Evolutionary conservation across 202 grass and related monocot genomes (phyloP), one percentile per base, ranked within the genome.

Genomic region (Schoenoplectus triqueter): DNA sequence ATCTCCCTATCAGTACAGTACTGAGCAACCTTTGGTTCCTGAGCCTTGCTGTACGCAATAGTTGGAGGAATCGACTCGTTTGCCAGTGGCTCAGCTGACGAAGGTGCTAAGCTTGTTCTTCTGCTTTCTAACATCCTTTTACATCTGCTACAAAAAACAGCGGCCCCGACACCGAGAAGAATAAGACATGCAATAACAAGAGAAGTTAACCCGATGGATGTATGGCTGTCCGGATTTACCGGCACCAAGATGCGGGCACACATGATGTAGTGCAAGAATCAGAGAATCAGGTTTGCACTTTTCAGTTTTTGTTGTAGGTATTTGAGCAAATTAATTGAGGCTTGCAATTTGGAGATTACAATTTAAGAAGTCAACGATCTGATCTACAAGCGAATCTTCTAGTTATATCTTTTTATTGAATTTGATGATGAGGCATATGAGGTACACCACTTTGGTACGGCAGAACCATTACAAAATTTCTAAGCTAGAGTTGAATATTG

Each of bases 401-500:
- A 4, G 56, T 59, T 59, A 15, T 14, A 59, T n/a, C 9, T 56
- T 62, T 62, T 62, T 62, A 62, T 62, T 4, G 4, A 65, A 65
- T 65, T 31, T 31, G 31, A 66, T 13, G 64, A 66, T 39, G 40
- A 66, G 21, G 3, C 1, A 66, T 66, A 21, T 39, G 9, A 66
- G 11, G 64, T 66, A 66, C 10, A 66, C 22, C 18, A 5, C 64
- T 40, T 66, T 8, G 19, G 64, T 66, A 66, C 64, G 64, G 64
- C 9, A 66, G 21, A 40, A 40, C 22, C 13, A 22, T 40, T 66
- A 31, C 4, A 66, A 10, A 62, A 66, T 10, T 66, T 66, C 9
- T 39, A 66, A 66, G 19, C 1, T 66, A 66, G 7, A 31, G 39
- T 31, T 66, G 8, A 78, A 93, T 77, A 10, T 21, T 3, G 1